Evolutionary conservation across 768 basidiomycete species (phyloP), one percentile per base, ranked within the genome.

Genomic region (Boletus bicolor): DNA sequence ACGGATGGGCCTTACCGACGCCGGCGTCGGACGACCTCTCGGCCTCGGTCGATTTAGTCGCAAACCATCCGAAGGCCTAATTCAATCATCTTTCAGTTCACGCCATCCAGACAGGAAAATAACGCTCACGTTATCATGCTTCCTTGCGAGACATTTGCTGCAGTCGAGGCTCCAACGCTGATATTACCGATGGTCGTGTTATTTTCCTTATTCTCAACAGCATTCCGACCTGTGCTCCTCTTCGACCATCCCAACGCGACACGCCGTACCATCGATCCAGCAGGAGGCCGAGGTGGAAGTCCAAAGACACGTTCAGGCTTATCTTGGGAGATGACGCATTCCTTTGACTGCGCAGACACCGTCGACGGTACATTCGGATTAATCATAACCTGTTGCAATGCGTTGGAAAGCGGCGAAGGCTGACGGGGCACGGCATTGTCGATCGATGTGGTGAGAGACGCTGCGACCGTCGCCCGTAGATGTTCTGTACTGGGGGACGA

Each of bases 241-340:
- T 89, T 89, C 41, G 83, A 72, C 83, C 80, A 84, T 2, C 87
- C 87, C 1, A 82, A 74, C 0, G 81, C 80, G 0, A 73, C 76
- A n/a, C 85, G 76, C 12, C 85, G 76, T 0, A 81, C 75, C n/a
- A 73, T 77, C 0, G 84, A 84, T 3, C 73, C 77, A 44, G 84
- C 81, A 26, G 81, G 75, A 15, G 84, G 78, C 10, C 84, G 80
- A 6, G 72, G 47, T 4, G 64, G 61, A 14, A 61, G 68, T 47
- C 54, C 63, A 52, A 65, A 65, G 17, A 56, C 55, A 56, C 57
- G 68, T 28, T 54, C 68, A 37, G 58, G 68, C 50, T 74, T 75
- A 60, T 65, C 64, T 24, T 71, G 68, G 15, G 60, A 65, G 54
- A 51, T 2, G 11, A 48, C 17, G 7, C 68, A 55, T 4, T 67